phyloP scores from a whole-genome alignment of 306 rosid species.

The Amphicarpaea edgeworthii region DNA sequence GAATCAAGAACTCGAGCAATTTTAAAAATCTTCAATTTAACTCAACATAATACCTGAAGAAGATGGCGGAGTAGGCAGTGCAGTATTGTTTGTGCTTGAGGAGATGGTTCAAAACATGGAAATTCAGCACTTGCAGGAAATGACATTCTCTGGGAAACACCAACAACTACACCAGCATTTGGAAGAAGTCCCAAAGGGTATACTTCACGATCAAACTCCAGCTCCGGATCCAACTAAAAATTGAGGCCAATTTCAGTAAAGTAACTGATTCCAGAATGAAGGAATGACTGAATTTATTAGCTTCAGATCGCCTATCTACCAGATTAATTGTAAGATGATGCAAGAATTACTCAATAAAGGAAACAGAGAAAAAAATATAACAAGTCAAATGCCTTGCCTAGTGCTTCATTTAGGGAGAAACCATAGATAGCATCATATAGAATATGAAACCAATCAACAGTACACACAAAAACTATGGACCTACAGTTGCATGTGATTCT shows the following conservation, averaged over 20 bases:
- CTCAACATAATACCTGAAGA: conserved; percentile 78
- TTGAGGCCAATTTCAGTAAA: conserved; percentile 43
- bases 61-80: conserved; percentile 96
- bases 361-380: not conserved
- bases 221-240: conserved; percentile 96
- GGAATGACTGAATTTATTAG: conserved; percentile 34
- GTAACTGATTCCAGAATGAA: conserved; percentile 37
- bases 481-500: conserved; percentile 30
- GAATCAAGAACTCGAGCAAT: conserved; percentile 6
- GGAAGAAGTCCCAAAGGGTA: conserved; percentile 98
- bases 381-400: conserved; percentile 9
- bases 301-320: conserved; percentile 39
- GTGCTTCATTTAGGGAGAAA: conserved; percentile 16
- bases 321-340: conserved; percentile 36
- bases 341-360: conserved; percentile 20
- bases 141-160: conserved; percentile 95
- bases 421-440: not conserved
- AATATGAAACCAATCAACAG: conserved; percentile 39
- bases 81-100: conserved; percentile 97
- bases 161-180: conserved; percentile 94
- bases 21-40: conserved; percentile 31
- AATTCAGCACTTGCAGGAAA: conserved; percentile 95
- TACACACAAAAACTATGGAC: not conserved
- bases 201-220: conserved; percentile 98
- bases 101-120: conserved; percentile 99